Percentiles rank a stretch among this genome's conserved stretches.
Conservation (phyloP, 2,329 filamentous ascomycete species). For the Ceratocystis cubensis region DNA sequence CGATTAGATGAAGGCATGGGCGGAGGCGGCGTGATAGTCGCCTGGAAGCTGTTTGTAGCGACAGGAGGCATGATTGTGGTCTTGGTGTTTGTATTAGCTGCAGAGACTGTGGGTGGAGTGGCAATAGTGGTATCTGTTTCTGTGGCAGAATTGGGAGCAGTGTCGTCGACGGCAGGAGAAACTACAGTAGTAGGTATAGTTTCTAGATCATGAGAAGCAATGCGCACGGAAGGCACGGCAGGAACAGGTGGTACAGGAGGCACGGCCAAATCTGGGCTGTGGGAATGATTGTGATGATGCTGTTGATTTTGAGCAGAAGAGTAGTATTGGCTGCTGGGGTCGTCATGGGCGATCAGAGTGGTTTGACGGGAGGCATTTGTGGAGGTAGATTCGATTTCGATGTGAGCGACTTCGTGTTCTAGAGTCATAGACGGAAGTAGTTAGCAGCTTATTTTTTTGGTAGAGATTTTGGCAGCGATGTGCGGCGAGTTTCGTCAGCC, state of each 20-base stretch:
- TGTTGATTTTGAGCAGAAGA: background rate
- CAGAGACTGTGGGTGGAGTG: background rate
- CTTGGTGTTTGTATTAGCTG: background rate
- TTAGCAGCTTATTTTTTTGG: constrained; percentile 12
- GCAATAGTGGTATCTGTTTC: background rate
- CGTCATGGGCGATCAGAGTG: constrained; percentile 13
- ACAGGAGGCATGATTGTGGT: background rate
- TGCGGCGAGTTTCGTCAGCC: background rate
- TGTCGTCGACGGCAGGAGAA: background rate
- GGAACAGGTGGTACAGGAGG: background rate
- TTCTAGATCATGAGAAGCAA: constrained; percentile 16
- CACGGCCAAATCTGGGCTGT: background rate
- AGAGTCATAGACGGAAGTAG: constrained; percentile 2
- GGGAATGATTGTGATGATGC: background rate
- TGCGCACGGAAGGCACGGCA: constrained; percentile 12
- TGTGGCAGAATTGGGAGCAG: background rate
- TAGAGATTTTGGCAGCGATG: background rate
- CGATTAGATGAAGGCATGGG: background rate
- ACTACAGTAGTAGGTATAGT: constrained; percentile 10
- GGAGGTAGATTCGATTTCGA: constrained; percentile 12
- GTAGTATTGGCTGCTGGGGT: background rate
- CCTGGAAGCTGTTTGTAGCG: constrained; percentile 11
- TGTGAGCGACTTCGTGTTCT: constrained; percentile 13
- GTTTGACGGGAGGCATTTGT: constrained; percentile 17
- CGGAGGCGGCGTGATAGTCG: constrained; percentile 18